phyloP scores from a whole-genome alignment of 1,139 yeast species.

The Debaryomyces psychrophilus region DNA sequence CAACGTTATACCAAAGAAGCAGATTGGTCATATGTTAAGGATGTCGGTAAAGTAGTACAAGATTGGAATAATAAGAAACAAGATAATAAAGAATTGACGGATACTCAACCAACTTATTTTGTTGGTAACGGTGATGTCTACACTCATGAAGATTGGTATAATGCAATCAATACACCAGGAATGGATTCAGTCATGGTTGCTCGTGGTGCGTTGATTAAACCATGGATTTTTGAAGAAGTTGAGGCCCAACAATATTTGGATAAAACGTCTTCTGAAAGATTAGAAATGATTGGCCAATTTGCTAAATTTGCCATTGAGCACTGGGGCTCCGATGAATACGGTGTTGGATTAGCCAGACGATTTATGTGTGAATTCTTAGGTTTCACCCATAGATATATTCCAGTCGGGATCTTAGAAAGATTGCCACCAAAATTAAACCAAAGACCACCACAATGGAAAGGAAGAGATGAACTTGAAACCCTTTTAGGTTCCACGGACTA shows the following conservation, averaged over 20 bases:
- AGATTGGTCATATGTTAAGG: constrained; percentile 86
- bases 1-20: constrained; percentile 92
- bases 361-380: constrained; percentile 93
- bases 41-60: constrained; percentile 70
- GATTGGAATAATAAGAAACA: constrained; percentile 55
- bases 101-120: constrained; percentile 55
- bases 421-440: constrained; percentile 89
- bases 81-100: constrained; percentile 57
- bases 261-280: constrained; percentile 85
- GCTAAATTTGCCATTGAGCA: constrained; percentile 86
- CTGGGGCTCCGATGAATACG: constrained; percentile 98
- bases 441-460: constrained; percentile 92
- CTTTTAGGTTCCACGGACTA: constrained; percentile 82
- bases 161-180: constrained; percentile 66
- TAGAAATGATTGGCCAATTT: constrained; percentile 69
- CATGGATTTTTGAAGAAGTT: constrained; percentile 98
- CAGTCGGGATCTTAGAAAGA: constrained; percentile 87
- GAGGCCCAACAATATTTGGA: constrained; percentile 88
- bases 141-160: constrained; percentile 87
- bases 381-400: constrained; percentile 91
- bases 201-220: constrained; percentile 95
- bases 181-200: constrained; percentile 97
- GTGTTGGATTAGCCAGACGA: constrained; percentile 84
- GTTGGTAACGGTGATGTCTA: constrained; percentile 94
- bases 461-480: constrained; percentile 93